These are phyloP conservation scores for Umbilicaria muhlenbergii DNA, from an alignment of 495 filamentous ascomycete species.

Conservation along the genomic window DNA sequence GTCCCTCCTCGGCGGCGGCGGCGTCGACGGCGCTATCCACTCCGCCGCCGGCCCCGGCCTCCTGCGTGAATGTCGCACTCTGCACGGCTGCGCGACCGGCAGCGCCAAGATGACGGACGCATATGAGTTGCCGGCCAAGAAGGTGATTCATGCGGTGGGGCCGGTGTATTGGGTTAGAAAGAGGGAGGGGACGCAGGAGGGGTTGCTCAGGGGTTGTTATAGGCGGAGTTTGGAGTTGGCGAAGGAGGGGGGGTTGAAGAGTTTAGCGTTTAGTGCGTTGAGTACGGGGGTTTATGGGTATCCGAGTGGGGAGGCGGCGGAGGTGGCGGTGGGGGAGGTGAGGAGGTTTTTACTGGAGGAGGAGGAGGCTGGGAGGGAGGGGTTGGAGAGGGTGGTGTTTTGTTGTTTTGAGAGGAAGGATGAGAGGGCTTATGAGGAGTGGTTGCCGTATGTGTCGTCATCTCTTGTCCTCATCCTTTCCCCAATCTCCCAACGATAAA, in stretches of 20 bases:
- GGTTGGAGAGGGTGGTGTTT: constrained; percentile 63
- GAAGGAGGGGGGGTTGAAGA: constrained; percentile 43
- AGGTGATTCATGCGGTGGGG: constrained; percentile 82
- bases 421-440: constrained; percentile 47
- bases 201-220: constrained; percentile 55
- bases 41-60: constrained; percentile 57
- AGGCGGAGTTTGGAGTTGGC: constrained; percentile 56
- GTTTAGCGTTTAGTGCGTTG: constrained; percentile 67
- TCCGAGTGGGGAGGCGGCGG: constrained; percentile 55
- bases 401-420: constrained; percentile 70
- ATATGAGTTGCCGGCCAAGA: constrained; percentile 57
- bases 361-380: constrained; percentile 15
- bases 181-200: constrained; percentile 23
- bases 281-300: constrained; percentile 89
- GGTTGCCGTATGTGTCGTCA: constrained; percentile 49
- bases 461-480: not conserved
- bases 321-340: constrained; percentile 50
- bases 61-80: constrained; percentile 48
- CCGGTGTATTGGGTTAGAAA: constrained; percentile 47
- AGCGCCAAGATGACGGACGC: constrained; percentile 69
- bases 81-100: constrained; percentile 63
- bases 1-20: constrained; percentile 66
- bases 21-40: constrained; percentile 83
- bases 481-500: too few species aligned
- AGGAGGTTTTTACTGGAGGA: constrained; percentile 53